These are phyloP conservation scores for Hyphopichia buzzinii DNA, from an alignment of 1,139 yeast genomes.

Conservation along the genomic window DNA sequence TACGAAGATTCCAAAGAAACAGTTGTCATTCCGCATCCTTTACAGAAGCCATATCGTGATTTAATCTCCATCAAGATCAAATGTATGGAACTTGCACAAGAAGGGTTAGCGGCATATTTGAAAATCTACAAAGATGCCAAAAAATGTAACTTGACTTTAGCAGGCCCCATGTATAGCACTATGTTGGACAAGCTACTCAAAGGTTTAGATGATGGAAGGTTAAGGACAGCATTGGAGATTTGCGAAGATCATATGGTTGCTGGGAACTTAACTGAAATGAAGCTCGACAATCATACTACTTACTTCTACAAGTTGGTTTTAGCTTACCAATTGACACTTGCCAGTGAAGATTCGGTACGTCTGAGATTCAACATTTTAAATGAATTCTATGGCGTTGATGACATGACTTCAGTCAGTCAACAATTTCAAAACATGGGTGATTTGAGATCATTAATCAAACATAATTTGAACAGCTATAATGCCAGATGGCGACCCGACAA, in stretches of 20 bases:
- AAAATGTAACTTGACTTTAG: constrained; percentile 11
- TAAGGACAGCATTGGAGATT: constrained; percentile 18
- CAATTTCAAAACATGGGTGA: not conserved
- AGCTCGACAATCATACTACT: constrained; percentile 19
- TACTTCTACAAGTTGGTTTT: constrained; percentile 25
- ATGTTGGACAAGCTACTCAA: constrained; percentile 12
- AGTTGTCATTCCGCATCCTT: constrained; percentile 17
- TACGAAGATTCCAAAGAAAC: constrained; percentile 8
- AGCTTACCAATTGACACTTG: constrained; percentile 13
- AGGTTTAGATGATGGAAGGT: not conserved
- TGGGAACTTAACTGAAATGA: constrained; percentile 32
- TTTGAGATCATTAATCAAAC: not conserved
- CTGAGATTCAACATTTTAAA: constrained; percentile 23
- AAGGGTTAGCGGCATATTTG: constrained; percentile 10
- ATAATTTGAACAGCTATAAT: not conserved
- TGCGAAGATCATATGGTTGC: constrained; percentile 30
- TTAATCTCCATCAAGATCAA: constrained; percentile 18
- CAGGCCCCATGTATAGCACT: constrained; percentile 19
- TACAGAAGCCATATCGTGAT: constrained; percentile 18
- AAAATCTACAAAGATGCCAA: constrained; percentile 9
- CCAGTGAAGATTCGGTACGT: constrained; percentile 13
- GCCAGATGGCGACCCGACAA: not conserved
- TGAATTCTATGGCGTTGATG: constrained; percentile 25
- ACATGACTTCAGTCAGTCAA: constrained; percentile 2
- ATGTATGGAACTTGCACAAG: constrained; percentile 8